Conservation (phyloP, 176 grass and related monocot species). For the maize (Zea mays) region DNA sequence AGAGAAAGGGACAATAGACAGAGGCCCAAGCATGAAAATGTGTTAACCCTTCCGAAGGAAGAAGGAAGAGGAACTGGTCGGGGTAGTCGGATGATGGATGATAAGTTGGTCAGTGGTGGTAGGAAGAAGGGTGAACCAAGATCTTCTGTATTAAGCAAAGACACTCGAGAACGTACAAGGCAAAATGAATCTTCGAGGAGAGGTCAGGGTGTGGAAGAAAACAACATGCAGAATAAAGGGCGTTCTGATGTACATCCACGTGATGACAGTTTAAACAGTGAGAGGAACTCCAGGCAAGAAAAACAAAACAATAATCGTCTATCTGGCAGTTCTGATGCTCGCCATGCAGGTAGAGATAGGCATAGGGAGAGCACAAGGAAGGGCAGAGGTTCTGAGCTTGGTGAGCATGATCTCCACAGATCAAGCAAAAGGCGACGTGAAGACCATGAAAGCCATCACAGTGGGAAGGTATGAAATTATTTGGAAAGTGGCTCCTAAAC, state of each 20-base stretch:
- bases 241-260: constrained; percentile 57
- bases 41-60: constrained; percentile 60
- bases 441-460: constrained; percentile 56
- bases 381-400: constrained; percentile 54
- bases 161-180: constrained; percentile 50
- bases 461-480: constrained; percentile 76
- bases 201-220: constrained; percentile 62
- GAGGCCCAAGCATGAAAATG: constrained; percentile 71
- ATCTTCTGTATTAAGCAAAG: constrained; percentile 56
- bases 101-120: constrained; percentile 47
- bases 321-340: constrained; percentile 58
- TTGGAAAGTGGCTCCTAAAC: constrained; percentile 36
- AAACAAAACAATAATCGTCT: constrained; percentile 59
- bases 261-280: constrained; percentile 63
- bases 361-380: constrained; percentile 75
- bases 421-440: constrained; percentile 74
- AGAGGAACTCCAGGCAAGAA: constrained; percentile 76
- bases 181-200: constrained; percentile 55
- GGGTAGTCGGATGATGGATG: constrained; percentile 51
- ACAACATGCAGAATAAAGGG: constrained; percentile 51
- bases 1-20: constrained; percentile 89
- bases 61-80: constrained; percentile 62
- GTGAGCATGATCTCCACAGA: constrained; percentile 58
- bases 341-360: constrained; percentile 59
- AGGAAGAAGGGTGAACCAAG: constrained; percentile 65